Conservation (phyloP, 2,329 filamentous ascomycete species). For the Colletotrichum sp. region DNA sequence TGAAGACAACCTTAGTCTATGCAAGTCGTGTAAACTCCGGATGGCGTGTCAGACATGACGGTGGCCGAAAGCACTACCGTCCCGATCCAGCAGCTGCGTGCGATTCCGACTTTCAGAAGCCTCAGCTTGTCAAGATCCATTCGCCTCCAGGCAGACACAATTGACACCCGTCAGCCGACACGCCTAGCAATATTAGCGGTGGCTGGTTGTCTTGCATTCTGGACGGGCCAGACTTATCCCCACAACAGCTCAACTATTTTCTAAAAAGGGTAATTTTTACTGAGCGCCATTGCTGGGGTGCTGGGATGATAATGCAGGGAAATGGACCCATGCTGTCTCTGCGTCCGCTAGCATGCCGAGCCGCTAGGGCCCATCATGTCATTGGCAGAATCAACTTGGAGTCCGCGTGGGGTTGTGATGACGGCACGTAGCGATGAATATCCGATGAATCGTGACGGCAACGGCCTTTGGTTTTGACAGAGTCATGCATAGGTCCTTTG, state of each 20-base stretch:
- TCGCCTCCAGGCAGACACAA: conserved; percentile 10
- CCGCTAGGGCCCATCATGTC: not conserved
- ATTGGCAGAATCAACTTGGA: not conserved
- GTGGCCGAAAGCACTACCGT: not conserved
- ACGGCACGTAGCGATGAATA: not conserved
- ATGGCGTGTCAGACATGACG: not conserved
- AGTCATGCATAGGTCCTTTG: not conserved
- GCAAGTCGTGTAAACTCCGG: not conserved
- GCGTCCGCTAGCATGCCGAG: not conserved
- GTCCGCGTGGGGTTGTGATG: not conserved
- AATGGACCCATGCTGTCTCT: not conserved
- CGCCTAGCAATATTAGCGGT: not conserved
- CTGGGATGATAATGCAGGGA: conserved; percentile 3
- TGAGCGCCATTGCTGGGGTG: not conserved
- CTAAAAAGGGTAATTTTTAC: conserved; percentile 14
- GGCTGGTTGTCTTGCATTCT: not conserved
- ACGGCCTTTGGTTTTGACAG: not conserved
- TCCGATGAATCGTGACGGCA: not conserved
- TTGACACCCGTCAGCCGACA: not conserved
- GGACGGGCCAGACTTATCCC: not conserved
- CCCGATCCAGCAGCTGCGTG: not conserved
- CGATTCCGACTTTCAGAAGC: not conserved
- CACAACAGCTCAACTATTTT: conserved; percentile 5
- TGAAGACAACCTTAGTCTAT: not conserved
- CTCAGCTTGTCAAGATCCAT: not conserved